A percentile compares a stretch with the other conserved stretches of the same genome.
Conservation (phyloP, 2,329 filamentous ascomycete genomes). For the Fusarium sp. region DNA sequence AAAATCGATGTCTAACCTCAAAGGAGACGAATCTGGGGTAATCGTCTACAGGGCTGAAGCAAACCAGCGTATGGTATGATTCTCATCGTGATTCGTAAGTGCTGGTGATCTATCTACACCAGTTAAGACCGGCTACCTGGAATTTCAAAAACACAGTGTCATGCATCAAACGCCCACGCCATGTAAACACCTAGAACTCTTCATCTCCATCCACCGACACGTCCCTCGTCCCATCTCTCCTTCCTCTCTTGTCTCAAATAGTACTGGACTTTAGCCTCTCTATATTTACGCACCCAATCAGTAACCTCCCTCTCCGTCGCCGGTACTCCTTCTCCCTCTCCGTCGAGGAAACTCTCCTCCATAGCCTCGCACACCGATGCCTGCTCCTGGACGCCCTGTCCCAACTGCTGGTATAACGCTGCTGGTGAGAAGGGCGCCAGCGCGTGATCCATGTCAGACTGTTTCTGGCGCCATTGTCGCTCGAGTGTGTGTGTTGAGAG, state of each 20-base stretch:
- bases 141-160: background rate
- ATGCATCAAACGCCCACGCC: background rate
- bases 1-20: background rate
- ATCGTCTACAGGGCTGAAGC: background rate
- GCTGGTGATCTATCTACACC: background rate
- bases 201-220: slow-evolving; percentile 91
- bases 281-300: slow-evolving; percentile 84
- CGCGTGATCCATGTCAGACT: slow-evolving; percentile 86
- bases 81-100: background rate
- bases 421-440: slow-evolving; percentile 86
- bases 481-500: slow-evolving; percentile 86
- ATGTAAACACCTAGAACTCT: background rate
- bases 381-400: slow-evolving; percentile 81
- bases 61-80: background rate
- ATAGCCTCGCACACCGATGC: slow-evolving; percentile 80
- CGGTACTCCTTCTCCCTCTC: slow-evolving; percentile 47
- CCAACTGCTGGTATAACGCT: slow-evolving; percentile 83
- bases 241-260: slow-evolving; percentile 87
- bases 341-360: slow-evolving; percentile 91
- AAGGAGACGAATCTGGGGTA: background rate
- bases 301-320: slow-evolving; percentile 82
- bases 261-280: slow-evolving; percentile 79
- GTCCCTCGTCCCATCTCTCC: slow-evolving; percentile 93
- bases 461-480: slow-evolving; percentile 89
- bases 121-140: background rate